These are phyloP conservation scores for Globisporangium uncinulatum DNA, from an alignment of 352 stramenopile species.

Conservation along the genomic window DNA sequence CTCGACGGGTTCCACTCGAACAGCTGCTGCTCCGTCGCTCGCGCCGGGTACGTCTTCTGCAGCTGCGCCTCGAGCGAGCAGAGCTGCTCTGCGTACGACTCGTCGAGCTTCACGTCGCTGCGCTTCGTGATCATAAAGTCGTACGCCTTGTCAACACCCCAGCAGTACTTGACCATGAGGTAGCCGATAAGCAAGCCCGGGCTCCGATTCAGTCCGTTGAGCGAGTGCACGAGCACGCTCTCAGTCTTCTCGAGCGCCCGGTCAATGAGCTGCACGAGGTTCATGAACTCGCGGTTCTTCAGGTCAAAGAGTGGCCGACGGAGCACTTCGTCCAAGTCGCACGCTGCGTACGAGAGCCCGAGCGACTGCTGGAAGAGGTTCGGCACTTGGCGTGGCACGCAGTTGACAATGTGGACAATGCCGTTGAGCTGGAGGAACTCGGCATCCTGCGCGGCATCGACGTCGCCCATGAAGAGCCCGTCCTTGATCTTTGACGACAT, in stretches of 20 bases:
- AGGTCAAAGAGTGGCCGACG: constrained; percentile 69
- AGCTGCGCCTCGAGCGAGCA: constrained; percentile 60
- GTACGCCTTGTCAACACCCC: constrained; percentile 90
- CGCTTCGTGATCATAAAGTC: constrained; percentile 88
- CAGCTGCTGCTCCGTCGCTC: constrained; percentile 54
- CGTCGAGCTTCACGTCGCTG: constrained; percentile 77
- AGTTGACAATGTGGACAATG: constrained; percentile 91
- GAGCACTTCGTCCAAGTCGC: constrained; percentile 67
- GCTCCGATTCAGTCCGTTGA: constrained; percentile 77
- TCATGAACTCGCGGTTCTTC: constrained; percentile 82
- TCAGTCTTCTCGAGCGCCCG: constrained; percentile 75
- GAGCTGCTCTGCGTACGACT: constrained; percentile 74
- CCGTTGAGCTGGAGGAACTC: constrained; percentile 93
- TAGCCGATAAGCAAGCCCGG: constrained; percentile 86
- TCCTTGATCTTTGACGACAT: constrained; percentile 95
- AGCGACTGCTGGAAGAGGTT: constrained; percentile 89
- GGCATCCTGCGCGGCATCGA: constrained; percentile 87
- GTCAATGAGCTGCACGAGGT: constrained; percentile 75
- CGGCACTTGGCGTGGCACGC: constrained; percentile 83
- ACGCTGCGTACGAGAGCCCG: constrained; percentile 76
- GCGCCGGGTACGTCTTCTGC: constrained; percentile 32
- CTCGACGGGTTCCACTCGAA: constrained; percentile 60
- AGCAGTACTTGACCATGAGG: constrained; percentile 91
- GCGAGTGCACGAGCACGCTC: constrained; percentile 86
- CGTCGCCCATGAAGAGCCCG: constrained; percentile 92